Base-by-base conservation (phyloP, 352 stramenopile species). In the Blastocystis sp. region DNA sequence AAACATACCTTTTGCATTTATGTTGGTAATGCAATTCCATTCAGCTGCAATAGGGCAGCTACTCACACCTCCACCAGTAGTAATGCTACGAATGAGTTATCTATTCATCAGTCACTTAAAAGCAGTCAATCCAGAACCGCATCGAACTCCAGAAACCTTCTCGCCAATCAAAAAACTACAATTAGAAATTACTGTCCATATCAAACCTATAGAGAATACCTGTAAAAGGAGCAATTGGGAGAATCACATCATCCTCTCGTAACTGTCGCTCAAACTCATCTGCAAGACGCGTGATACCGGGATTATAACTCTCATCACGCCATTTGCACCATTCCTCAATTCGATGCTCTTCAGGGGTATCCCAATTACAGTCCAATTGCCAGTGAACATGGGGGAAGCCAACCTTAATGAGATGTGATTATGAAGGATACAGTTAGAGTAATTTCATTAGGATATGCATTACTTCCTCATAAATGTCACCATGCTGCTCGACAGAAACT, bases 341-440 rank as follows among this genome's bases (percentile, higher is more conserved):
- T 24, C 90, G 90, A 15, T 89, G 78, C 64, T 91, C 89, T 35
- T 91, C 90, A 15, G 90, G 90, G 15, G 90, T 92, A 57, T 90
- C 91, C 90, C 90, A 92, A 59, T 91, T 88, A 37, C 77, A 90
- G 48, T 92, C 90, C 51, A 92, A 42, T 51, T 92, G 90, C 90
- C 90, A 92, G 89, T 92, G 90, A 42, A 91, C 90, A 73, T 92
- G 90, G 44, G 90, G 80, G 66, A 92, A 92, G 54, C 91, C 75
- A 6, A 59, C 37, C 48, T 70, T 78, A 42, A 89, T 79, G 37
- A 89, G 66, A 48, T 88, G 58, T 88, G 62, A 24, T 0, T 24
- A 24, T 80, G 19, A 73, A 33, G 53, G 33, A 73, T 17, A 1
- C 9, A 68, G 33, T 9, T 4, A 66, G 22, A 60, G 4, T 33